phyloP scores from a whole-genome alignment of 164 flowering plant genomes.

The Macadamia tetraphylla region DNA sequence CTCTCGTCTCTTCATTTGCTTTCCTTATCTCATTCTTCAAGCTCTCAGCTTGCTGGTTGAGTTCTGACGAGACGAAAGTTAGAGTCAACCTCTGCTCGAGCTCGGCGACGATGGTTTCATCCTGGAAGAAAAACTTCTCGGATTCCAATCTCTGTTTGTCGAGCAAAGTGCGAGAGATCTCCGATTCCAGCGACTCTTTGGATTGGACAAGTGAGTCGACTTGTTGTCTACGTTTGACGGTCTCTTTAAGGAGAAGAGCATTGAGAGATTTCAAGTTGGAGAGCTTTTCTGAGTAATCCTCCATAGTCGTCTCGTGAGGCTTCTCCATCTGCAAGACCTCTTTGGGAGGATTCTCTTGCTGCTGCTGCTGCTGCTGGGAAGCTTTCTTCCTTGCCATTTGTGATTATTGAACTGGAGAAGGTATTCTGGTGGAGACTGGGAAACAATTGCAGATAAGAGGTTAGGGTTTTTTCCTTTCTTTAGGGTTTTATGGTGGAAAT shows the following conservation, averaged over 20 bases:
- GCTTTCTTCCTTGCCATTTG: slow-evolving; percentile 52
- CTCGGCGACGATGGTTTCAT: slow-evolving; percentile 3
- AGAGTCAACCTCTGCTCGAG: slow-evolving; percentile 1
- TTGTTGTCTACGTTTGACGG: slow-evolving; percentile 46
- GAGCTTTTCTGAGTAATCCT: slow-evolving; percentile 33
- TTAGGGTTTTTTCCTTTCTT: slow-evolving; percentile 10
- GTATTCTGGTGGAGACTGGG: no score
- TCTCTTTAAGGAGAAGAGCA: slow-evolving; percentile 17
- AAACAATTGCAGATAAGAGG: slow-evolving; percentile 1
- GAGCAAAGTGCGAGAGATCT: slow-evolving; percentile 25
- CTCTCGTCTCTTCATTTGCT: slow-evolving; percentile 16
- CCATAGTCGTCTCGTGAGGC: slow-evolving; percentile 12
- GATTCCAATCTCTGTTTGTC: slow-evolving; percentile 21
- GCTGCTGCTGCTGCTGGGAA: slow-evolving; percentile 5
- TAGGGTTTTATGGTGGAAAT: slow-evolving; percentile 11
- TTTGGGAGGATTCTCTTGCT: no score
- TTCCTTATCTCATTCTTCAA: no score
- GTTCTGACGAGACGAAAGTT: not conserved
- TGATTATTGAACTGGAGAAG: not conserved
- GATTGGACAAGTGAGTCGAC: slow-evolving; percentile 36
- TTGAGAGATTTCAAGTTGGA: slow-evolving; percentile 53
- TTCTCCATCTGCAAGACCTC: not conserved
- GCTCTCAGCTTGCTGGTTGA: no score
- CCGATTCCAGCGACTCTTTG: slow-evolving; percentile 36
- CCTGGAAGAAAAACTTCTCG: slow-evolving; percentile 22